Base-by-base conservation (phyloP, 306 rosid genomes). In the Dalbergia cultrata region DNA sequence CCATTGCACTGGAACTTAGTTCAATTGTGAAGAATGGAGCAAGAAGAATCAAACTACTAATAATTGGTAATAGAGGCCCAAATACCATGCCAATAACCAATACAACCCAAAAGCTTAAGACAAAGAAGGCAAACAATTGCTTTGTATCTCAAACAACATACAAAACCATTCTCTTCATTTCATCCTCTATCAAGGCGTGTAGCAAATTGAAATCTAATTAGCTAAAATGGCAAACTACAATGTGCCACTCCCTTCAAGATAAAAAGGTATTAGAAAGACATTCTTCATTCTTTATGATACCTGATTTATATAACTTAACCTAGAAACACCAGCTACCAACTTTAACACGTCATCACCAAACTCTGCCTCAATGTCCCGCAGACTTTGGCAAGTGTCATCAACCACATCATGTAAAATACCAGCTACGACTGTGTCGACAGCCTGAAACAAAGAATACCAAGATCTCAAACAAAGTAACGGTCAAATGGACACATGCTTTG, bases 401-500 rank as follows among this genome's bases (percentile, higher is more conserved):
- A 95, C 90, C 82, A 95, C 93, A 13, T 95, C 99, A 72, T 95
- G 99, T 67, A 95, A 95, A 88, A 95, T 86, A 82, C 99, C 99
- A 64, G 99, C 97, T 86, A 93, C 97, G 4, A 95, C 89, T 66
- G 97, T 95, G 64, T 93, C 92, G 74, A 95, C 87, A 72, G 99
- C 97, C 99, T 95, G 97, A 77, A 84, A 64, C 37, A 53, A 76
- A 81, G 73, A 75, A 68, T 78, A 66, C 44, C 17, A 78, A 44
- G 44, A 72, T 67, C 74, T 52, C 82, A 74, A 78, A 45, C 52
- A 76, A 76, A 72, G 56, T 44, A 79, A 67, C n/a, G 54, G 47
- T 22, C 33, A 18, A 31, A 81, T 61, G 37, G 52, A 68, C 83
- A 77, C 58, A 50, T 53, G 13, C 44, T 77, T 67, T 31, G 54